These are phyloP conservation scores for Theobroma grandiflorum DNA, from an alignment of 441 rosid genomes.

Conservation along the genomic window DNA sequence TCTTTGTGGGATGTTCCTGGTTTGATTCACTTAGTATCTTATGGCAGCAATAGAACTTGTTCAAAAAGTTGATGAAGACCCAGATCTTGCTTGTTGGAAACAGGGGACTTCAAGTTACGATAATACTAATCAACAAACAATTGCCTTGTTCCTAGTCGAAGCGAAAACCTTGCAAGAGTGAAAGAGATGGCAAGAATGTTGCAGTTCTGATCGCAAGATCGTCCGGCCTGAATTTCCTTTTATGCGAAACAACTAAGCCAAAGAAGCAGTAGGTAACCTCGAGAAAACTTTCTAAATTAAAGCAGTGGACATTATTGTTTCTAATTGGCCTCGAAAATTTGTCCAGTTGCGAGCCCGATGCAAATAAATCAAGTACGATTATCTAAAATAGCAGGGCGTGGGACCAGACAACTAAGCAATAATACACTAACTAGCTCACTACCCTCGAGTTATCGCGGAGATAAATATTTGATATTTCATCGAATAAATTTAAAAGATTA, in stretches of 20 bases:
- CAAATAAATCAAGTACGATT: no score
- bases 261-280: no score
- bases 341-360: background rate
- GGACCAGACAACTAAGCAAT: background rate
- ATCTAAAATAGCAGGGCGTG: background rate
- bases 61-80: background rate
- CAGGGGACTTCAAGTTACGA: background rate
- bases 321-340: background rate
- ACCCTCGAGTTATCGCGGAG: no score
- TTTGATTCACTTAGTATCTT: background rate
- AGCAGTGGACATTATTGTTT: constrained; percentile 8
- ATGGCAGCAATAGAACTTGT: background rate
- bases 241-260: background rate
- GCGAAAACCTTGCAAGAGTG: background rate
- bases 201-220: background rate
- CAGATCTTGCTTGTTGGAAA: background rate
- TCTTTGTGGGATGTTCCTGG: background rate
- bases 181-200: background rate
- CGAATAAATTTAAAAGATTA: no score
- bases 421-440: no score
- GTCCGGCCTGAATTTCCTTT: background rate
- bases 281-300: background rate
- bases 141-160: background rate
- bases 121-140: background rate
- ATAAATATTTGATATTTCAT: no score